phyloP scores from a whole-genome alignment of 176 grass and related monocot genomes.

The Musa schizocarpa region DNA sequence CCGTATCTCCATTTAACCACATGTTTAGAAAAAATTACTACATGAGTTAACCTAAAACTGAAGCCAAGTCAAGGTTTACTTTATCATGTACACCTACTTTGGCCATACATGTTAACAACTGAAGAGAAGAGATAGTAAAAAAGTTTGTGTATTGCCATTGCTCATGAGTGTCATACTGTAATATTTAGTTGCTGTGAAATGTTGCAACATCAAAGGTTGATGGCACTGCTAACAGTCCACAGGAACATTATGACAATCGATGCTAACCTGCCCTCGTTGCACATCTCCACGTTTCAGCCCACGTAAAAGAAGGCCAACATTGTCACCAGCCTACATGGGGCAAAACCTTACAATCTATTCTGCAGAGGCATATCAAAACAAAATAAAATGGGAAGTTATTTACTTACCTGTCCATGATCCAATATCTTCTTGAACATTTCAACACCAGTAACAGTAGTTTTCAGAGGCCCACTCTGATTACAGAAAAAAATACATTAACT shows the following conservation, averaged over 20 bases:
- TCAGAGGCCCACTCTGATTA: slow-evolving; percentile 60
- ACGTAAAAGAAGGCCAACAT: slow-evolving; percentile 92
- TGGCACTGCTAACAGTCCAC: neutral
- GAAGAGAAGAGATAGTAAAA: no score
- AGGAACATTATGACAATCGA: neutral
- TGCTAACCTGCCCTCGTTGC: slow-evolving; percentile 72
- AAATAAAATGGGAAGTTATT: slow-evolving; percentile 4
- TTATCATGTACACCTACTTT: no score
- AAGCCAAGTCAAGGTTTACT: no score
- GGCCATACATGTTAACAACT: no score
- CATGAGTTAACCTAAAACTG: neutral
- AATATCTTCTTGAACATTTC: slow-evolving; percentile 99
- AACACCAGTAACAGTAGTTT: slow-evolving; percentile 94
- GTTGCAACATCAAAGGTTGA: neutral
- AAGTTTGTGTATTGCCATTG: no score
- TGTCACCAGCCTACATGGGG: slow-evolving; percentile 68
- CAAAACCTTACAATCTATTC: neutral
- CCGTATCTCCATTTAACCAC: neutral
- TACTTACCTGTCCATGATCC: slow-evolving; percentile 82
- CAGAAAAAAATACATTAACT: slow-evolving; percentile 12
- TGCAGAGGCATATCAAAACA: slow-evolving; percentile 1
- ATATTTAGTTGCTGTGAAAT: neutral
- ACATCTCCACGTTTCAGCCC: slow-evolving; percentile 91
- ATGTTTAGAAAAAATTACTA: neutral
- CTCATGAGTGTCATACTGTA: neutral